A percentile compares a stretch with the other conserved stretches of the same genome.
Conservation (phyloP, 179 eudicot genomes). For the Silene noctiflora region DNA sequence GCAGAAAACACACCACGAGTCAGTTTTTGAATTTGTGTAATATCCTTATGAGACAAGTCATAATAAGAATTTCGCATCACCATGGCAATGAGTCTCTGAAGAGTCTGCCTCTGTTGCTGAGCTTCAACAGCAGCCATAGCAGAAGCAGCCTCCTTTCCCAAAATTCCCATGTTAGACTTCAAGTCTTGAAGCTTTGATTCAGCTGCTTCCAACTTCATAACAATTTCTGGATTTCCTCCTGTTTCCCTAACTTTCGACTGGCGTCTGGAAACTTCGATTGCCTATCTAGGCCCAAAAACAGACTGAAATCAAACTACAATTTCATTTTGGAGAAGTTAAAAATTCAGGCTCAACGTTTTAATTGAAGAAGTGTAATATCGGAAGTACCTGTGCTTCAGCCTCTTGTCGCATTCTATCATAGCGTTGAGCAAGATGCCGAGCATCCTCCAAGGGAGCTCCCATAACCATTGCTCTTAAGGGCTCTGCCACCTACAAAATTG, state of each 20-base stretch:
- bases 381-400: constrained; percentile 91
- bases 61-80: constrained; percentile 32
- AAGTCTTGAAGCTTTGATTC: constrained; percentile 81
- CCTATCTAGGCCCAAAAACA: constrained; percentile 57
- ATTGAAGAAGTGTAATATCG: background rate
- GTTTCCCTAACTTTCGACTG: constrained; percentile 75
- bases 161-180: constrained; percentile 62
- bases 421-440: constrained; percentile 97
- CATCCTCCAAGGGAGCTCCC: constrained; percentile 97
- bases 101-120: constrained; percentile 89
- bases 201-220: constrained; percentile 70
- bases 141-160: constrained; percentile 87
- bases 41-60: background rate
- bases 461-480: constrained; percentile 74
- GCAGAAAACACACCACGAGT: constrained; percentile 1
- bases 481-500: constrained; percentile 1
- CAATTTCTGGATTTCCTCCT: constrained; percentile 57
- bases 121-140: constrained; percentile 95
- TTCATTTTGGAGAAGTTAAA: background rate
- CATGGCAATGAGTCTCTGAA: constrained; percentile 84
- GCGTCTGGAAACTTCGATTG: constrained; percentile 84
- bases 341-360: background rate
- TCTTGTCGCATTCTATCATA: constrained; percentile 96
- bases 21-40: constrained; percentile 13
- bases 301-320: constrained; percentile 20